Percentiles rank a stretch among this genome's conserved stretches.
Evolutionary conservation across 1,284 basidiomycete genomes (phyloP).

Genomic region (Takashimella koratensis): DNA sequence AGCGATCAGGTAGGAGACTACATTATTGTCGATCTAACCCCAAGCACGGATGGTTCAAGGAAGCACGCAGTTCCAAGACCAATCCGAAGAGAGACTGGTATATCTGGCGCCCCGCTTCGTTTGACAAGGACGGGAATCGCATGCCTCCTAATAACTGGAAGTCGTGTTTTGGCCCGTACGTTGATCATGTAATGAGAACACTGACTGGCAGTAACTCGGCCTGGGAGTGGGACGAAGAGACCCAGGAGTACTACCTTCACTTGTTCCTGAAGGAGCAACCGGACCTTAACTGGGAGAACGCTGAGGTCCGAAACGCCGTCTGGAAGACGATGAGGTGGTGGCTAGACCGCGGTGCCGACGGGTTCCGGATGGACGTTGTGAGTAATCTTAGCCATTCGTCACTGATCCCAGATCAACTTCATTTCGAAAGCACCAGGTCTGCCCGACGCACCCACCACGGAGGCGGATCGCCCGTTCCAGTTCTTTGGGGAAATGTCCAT

Average conservation of each 20-base stretch:
- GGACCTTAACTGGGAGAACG: slow-evolving; percentile 50
- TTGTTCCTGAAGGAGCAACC: slow-evolving; percentile 52
- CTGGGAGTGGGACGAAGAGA: slow-evolving; percentile 52
- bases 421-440: slow-evolving; percentile 62
- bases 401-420: slow-evolving; percentile 54
- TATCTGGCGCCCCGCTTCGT: slow-evolving; percentile 47
- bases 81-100: slow-evolving; percentile 53
- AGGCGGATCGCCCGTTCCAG: slow-evolving; percentile 58
- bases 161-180: slow-evolving; percentile 44
- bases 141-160: slow-evolving; percentile 53
- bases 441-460: slow-evolving; percentile 61
- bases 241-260: slow-evolving; percentile 52
- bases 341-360: slow-evolving; percentile 52
- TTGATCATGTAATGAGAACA: not conserved
- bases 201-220: slow-evolving; percentile 24
- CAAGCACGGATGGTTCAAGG: slow-evolving; percentile 50
- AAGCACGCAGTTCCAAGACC: slow-evolving; percentile 41
- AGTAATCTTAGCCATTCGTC: slow-evolving; percentile 5
- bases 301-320: slow-evolving; percentile 39
- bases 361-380: slow-evolving; percentile 47
- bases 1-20: slow-evolving; percentile 33
- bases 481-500: slow-evolving; percentile 57
- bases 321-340: slow-evolving; percentile 51
- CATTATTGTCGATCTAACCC: not conserved
- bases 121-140: slow-evolving; percentile 35